Evolutionary conservation across 2,329 filamentous ascomycete species (phyloP).

Genomic region (Neopestalotiopsis clavispora): DNA sequence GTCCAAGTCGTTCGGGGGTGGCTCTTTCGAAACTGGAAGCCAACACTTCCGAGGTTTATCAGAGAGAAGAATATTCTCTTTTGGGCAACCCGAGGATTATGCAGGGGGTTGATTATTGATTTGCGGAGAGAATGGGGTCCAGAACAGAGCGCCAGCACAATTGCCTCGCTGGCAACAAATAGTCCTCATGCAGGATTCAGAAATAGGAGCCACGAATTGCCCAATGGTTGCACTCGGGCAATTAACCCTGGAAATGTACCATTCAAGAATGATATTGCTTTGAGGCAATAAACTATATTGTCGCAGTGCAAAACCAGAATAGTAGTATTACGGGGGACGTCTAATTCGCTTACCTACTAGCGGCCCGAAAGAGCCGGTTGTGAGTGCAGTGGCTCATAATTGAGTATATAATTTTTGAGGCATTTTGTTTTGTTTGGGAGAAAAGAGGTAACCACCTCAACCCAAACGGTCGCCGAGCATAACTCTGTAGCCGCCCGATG

Average conservation of each 20-base stretch:
- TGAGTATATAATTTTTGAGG: background rate
- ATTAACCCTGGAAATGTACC: slow-evolving; percentile 1
- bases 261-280: slow-evolving; percentile 1
- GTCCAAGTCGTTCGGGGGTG: background rate
- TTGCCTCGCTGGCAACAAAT: background rate
- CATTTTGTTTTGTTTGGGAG: background rate
- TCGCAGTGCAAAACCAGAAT: background rate
- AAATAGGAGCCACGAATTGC: background rate
- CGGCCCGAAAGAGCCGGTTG: slow-evolving; percentile 9
- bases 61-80: background rate
- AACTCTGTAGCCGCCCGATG: slow-evolving; percentile 8
- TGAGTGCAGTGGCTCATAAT: background rate
- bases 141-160: too few relatives aligned
- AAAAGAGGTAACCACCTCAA: background rate
- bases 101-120: background rate
- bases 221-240: slow-evolving; percentile 14
- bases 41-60: background rate
- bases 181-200: background rate
- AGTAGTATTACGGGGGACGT: slow-evolving; percentile 4
- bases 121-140: background rate
- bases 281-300: slow-evolving; percentile 7
- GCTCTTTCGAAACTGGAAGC: background rate
- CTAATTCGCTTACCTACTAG: slow-evolving; percentile 5
- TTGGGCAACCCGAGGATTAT: background rate
- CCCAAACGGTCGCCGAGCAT: background rate